phyloP scores from a whole-genome alignment of 805 yeast species.

The Wickerhamiella dianesei region DNA sequence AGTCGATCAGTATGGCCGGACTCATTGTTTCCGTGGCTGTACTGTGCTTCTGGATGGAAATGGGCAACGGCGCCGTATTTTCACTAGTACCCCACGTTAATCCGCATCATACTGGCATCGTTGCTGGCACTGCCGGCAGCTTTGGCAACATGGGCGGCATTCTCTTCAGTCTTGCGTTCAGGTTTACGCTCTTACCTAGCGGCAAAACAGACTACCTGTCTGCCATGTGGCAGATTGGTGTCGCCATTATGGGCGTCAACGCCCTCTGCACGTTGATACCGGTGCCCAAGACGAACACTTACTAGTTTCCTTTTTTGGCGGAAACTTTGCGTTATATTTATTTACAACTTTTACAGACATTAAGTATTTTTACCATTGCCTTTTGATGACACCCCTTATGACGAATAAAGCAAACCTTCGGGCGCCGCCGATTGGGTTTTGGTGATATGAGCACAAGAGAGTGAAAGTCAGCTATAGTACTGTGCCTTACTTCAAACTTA shows the following conservation, averaged over 20 bases:
- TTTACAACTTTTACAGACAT: too few species aligned
- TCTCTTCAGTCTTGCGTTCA: conserved; percentile 26
- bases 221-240: conserved; percentile 27
- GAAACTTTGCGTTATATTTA: background rate
- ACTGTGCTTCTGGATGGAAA: conserved; percentile 27
- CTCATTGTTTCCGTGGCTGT: conserved; percentile 24
- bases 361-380: too few species aligned
- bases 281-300: background rate
- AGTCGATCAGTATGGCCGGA: conserved; percentile 21
- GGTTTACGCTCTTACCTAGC: conserved; percentile 20
- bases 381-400: too few species aligned
- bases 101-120: conserved; percentile 27
- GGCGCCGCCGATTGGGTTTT: too few species aligned
- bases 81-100: conserved; percentile 27
- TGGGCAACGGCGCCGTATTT: conserved; percentile 30
- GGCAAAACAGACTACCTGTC: conserved; percentile 23
- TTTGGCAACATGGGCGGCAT: conserved; percentile 29
- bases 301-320: background rate
- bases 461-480: too few species aligned
- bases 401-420: too few species aligned
- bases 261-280: conserved; percentile 7
- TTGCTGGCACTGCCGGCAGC: conserved; percentile 29
- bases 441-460: too few species aligned
- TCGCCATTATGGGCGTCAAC: conserved; percentile 21
- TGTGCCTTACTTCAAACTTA: too few species aligned